These are phyloP conservation scores for Exobasidium rhododendri DNA, from an alignment of 1,284 basidiomycete species.

Conservation along the genomic window DNA sequence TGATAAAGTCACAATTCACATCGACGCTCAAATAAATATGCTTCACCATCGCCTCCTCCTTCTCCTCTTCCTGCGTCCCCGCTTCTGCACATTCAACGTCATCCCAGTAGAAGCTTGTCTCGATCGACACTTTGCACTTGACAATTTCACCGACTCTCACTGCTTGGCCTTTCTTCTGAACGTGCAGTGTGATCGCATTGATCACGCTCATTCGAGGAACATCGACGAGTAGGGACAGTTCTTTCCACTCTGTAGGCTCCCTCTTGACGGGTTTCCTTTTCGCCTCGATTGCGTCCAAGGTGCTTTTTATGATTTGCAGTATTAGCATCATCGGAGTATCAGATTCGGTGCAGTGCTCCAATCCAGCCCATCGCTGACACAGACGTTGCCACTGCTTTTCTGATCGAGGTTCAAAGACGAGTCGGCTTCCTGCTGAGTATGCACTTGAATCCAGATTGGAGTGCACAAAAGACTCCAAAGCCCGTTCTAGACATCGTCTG, in stretches of 20 bases:
- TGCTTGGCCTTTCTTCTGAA: background rate
- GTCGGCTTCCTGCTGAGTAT: background rate
- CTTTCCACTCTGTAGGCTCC: slow-evolving; percentile 20
- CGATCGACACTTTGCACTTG: background rate
- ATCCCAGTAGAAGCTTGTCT: slow-evolving; percentile 2
- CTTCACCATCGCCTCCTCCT: background rate
- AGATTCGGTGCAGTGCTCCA: background rate
- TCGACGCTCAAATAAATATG: background rate
- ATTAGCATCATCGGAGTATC: background rate
- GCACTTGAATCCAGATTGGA: background rate
- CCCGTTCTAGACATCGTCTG: background rate
- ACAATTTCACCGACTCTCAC: background rate
- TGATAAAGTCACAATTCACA: slow-evolving; percentile 2
- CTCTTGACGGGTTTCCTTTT: background rate
- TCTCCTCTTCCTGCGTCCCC: background rate
- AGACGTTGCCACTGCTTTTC: background rate
- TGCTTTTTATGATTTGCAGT: background rate
- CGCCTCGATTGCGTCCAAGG: background rate
- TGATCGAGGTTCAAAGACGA: background rate
- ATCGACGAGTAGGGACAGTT: slow-evolving; percentile 36
- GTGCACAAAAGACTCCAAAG: background rate
- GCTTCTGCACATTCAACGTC: background rate
- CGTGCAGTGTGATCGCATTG: slow-evolving; percentile 23
- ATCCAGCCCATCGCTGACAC: background rate
- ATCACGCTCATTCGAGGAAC: slow-evolving; percentile 30